Evolutionary conservation across 805 yeast species (phyloP).

Genomic region (Cyberlindnera amylophila): DNA sequence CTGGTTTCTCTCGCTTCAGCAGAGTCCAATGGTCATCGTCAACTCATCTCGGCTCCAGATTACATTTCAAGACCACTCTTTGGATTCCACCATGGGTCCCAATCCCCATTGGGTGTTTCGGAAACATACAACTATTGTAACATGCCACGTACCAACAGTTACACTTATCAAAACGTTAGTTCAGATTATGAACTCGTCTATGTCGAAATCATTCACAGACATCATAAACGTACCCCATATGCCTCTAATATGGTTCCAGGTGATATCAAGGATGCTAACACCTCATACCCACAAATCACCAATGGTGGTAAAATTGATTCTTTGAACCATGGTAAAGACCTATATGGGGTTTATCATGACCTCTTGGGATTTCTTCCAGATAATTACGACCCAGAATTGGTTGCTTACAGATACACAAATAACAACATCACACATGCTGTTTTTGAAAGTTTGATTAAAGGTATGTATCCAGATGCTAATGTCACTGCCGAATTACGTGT

Average conservation of each 20-base stretch:
- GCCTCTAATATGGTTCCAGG: conserved; percentile 33
- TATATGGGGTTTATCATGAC: conserved; percentile 35
- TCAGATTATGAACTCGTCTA: conserved; percentile 30
- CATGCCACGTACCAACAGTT: conserved; percentile 39
- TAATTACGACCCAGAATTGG: conserved; percentile 29
- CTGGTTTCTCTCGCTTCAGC: conserved; percentile 1
- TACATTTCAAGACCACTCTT: conserved; percentile 18
- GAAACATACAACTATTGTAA: conserved; percentile 41
- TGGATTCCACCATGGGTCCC: conserved; percentile 24
- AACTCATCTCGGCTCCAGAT: conserved; percentile 17
- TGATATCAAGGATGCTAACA: conserved; percentile 29
- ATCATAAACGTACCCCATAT: conserved; percentile 42
- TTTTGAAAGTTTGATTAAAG: conserved; percentile 35
- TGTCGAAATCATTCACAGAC: conserved; percentile 41
- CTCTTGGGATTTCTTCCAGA: conserved; percentile 32
- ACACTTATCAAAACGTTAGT: conserved; percentile 28
- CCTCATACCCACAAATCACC: conserved; percentile 37
- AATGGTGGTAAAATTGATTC: conserved; percentile 39
- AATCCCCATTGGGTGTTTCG: conserved; percentile 20
- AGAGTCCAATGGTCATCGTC: conserved; percentile 14
- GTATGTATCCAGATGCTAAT: conserved; percentile 34
- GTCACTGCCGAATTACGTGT: conserved; percentile 32
- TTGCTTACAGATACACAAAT: conserved; percentile 35
- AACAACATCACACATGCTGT: conserved; percentile 39
- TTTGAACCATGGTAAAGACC: conserved; percentile 36